A percentile compares a stretch with the other conserved stretches of the same genome.
phyloP scores from a whole-genome alignment of 169 alveolate species.

The Eimeria tenella region DNA sequence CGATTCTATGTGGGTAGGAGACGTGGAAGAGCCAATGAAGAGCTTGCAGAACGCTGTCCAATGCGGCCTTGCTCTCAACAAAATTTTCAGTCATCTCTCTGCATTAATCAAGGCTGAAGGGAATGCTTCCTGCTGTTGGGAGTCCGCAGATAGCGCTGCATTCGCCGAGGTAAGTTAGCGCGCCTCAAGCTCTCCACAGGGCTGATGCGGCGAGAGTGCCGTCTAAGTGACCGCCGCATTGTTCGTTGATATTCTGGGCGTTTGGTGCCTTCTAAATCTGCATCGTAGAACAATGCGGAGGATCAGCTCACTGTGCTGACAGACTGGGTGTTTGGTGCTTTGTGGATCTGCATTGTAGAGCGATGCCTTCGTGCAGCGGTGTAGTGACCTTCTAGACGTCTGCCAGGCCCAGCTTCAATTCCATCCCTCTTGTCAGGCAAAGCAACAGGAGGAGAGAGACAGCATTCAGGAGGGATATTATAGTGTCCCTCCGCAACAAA shows the following conservation, averaged over 20 bases:
- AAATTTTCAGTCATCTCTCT: conserved; percentile 88
- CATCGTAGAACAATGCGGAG: conserved; percentile 89
- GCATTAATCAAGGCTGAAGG: conserved; percentile 85
- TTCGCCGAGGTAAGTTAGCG: conserved; percentile 90
- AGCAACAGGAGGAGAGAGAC: not conserved
- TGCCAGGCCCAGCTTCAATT: conserved; percentile 94
- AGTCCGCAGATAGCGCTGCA: conserved; percentile 92
- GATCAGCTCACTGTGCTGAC: not conserved
- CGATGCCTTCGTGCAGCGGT: conserved; percentile 97
- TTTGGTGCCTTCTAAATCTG: not conserved
- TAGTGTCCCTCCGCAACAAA: not conserved
- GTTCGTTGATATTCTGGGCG: not conserved
- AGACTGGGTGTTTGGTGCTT: not conserved
- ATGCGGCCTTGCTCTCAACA: conserved; percentile 94
- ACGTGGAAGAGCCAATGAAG: conserved; percentile 66
- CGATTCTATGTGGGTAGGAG: conserved; percentile 91
- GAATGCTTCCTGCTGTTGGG: conserved; percentile 87
- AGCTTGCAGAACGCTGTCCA: conserved; percentile 89
- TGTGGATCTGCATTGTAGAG: conserved; percentile 71
- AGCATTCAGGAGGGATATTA: not conserved
- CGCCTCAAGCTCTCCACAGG: not conserved
- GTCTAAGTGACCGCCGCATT: not conserved
- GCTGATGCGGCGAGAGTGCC: not conserved
- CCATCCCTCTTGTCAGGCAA: conserved; percentile 88
- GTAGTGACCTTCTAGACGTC: conserved; percentile 95